Percentiles rank a stretch among this genome's conserved stretches.
Conservation (phyloP, 805 yeast genomes). For the Kuraishia capsulata region DNA sequence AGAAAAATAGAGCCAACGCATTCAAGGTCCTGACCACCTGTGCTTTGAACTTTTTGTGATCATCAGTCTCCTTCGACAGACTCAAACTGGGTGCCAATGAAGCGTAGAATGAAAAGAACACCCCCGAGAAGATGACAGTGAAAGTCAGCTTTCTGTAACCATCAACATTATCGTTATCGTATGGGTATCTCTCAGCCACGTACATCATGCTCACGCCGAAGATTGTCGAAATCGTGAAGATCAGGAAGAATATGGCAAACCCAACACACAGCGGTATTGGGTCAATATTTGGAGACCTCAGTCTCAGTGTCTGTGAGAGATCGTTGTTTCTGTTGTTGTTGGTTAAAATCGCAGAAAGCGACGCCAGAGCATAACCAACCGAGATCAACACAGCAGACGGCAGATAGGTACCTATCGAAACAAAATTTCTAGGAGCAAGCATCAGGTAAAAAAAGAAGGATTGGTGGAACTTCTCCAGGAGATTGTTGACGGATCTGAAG, state of each 20-base stretch:
- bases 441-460: constrained; percentile 88
- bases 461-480: constrained; percentile 93
- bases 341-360: constrained; percentile 48
- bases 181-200: constrained; percentile 4
- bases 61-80: no score
- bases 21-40: constrained; percentile 16
- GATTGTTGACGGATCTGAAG: constrained; percentile 82
- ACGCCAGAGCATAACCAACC: constrained; percentile 57
- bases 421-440: constrained; percentile 70
- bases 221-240: constrained; percentile 10
- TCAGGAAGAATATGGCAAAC: constrained; percentile 21
- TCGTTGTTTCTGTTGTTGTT: constrained; percentile 22
- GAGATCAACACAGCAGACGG: constrained; percentile 78
- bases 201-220: constrained; percentile 16
- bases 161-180: constrained; percentile 2
- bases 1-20: constrained; percentile 34
- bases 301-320: constrained; percentile 1
- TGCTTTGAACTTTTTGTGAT: constrained; percentile 3
- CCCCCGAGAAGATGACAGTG: constrained; percentile 4
- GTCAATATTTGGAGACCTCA: constrained; percentile 10
- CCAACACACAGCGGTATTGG: constrained; percentile 16
- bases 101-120: constrained; percentile 2
- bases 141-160: constrained; percentile 9
- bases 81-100: background rate
- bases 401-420: constrained; percentile 87